Evolutionary conservation across 257 asterid species (phyloP), one percentile per base, ranked within the genome.

Genomic region (Penstemon newberryi): DNA sequence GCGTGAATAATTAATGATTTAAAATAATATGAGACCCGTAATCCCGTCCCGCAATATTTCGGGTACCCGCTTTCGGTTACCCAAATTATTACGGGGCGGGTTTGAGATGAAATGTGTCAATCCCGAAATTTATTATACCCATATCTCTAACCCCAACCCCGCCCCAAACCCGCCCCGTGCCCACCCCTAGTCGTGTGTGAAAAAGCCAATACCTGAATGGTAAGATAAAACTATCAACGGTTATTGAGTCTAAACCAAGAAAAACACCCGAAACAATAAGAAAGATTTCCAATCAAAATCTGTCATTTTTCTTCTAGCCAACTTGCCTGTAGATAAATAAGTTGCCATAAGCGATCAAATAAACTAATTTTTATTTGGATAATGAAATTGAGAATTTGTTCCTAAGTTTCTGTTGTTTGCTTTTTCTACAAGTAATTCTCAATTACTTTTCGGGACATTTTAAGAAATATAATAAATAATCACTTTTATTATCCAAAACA

Each of bases 251-350:
- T 7, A 63, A 70, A 76, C 71, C 45, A 67, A 75, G 87, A 79
- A 69, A 78, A 70, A 0, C 74, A 75, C 55, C 43, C 25, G 8
- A 61, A 56, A 65, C 5, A 40, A 69, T 64, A 13, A 68, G 36
- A 51, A 57, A 54, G 79, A 78, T 78, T 70, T 71, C 70, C 75
- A 43, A 79, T 81, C 80, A 56, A 70, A 73, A 19, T 63, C 82
- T 55, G 9, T 68, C 70, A 37, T n/a, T 56, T 58, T 13, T 58
- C 42, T 52, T 43, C 4, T 11, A 1, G 4, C 56, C 47, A 15
- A 25, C 44, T 45, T 33, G 1, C 58, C 13, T 13, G 4, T 5
- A n/a, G 11, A 56, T 18, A 55, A 50, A 9, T 45, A 56, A 50
- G 18, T 13, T 46, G 60, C 70, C 56, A 55, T 10, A 62, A 44